Evolutionary conservation across 2,329 filamentous ascomycete genomes (phyloP).

Genomic region (Ophiostoma himal-ulmi): DNA sequence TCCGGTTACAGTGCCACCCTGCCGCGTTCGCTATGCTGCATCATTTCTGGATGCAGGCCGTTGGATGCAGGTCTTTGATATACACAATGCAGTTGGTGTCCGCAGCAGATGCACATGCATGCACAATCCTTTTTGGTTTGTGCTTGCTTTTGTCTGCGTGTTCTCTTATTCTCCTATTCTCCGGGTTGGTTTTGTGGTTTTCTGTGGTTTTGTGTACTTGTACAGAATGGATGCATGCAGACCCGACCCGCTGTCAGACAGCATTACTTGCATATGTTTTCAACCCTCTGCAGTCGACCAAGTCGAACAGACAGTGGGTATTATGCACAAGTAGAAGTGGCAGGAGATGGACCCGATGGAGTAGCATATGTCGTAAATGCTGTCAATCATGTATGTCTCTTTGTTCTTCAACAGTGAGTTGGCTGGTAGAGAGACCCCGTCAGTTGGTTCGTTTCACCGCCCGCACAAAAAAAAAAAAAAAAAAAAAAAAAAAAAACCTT

Average conservation of each 20-base stretch:
- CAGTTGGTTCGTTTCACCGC: not conserved
- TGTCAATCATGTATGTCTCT: not conserved
- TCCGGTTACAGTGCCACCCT: constrained; percentile 4
- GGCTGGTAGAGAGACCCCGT: not conserved
- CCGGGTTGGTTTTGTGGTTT: too few relatives aligned
- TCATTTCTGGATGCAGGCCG: not conserved
- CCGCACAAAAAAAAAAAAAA: not conserved
- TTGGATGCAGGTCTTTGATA: not conserved
- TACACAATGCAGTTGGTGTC: not conserved
- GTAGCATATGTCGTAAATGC: too few relatives aligned
- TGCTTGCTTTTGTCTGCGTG: not conserved
- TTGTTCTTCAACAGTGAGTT: not conserved
- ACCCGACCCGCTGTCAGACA: not conserved
- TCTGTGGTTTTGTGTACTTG: not conserved
- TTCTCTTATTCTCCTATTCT: not conserved
- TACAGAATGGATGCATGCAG: not conserved
- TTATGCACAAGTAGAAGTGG: not conserved
- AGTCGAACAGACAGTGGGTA: not conserved
- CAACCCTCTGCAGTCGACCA: not conserved
- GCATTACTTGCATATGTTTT: constrained; percentile 2
- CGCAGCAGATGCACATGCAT: not conserved
- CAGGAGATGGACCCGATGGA: too few relatives aligned
- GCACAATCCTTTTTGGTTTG: not conserved
- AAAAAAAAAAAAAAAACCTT: not conserved
- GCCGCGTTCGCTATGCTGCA: not conserved